These are phyloP conservation scores for Cladophialophora immunda DNA, from an alignment of 2,329 filamentous ascomycete genomes.

Conservation along the genomic window DNA sequence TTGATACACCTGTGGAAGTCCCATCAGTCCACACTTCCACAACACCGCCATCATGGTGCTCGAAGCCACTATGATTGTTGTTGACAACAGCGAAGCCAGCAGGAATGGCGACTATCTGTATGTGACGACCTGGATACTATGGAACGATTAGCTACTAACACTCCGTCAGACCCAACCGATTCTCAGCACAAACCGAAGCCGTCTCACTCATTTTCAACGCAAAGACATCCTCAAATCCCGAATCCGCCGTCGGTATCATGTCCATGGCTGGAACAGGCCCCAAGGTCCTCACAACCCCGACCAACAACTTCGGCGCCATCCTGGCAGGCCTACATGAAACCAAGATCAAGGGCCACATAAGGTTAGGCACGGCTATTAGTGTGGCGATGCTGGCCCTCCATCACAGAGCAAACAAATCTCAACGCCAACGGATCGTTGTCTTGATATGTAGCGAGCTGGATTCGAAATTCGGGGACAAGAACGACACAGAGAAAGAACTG, in stretches of 20 bases:
- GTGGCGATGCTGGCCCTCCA: conserved; percentile 92
- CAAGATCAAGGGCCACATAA: conserved; percentile 88
- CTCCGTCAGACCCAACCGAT: conserved; percentile 79
- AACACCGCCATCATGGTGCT: conserved; percentile 81
- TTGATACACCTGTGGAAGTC: not conserved
- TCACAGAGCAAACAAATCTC: conserved; percentile 96
- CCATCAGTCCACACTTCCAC: not conserved
- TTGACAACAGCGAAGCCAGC: conserved; percentile 99
- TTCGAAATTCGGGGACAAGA: conserved; percentile 44
- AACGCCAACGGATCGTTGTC: conserved; percentile 94
- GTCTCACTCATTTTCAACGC: conserved; percentile 94
- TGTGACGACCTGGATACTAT: conserved; percentile 35
- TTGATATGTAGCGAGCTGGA: conserved; percentile 90
- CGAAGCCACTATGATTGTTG: conserved; percentile 97
- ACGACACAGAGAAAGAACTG: conserved; percentile 87
- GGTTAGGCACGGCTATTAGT: conserved; percentile 93
- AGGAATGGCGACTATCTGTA: conserved; percentile 90
- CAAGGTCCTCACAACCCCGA: conserved; percentile 94
- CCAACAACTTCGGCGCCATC: conserved; percentile 94
- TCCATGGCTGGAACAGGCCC: conserved; percentile 98
- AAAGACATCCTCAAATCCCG: conserved; percentile 93
- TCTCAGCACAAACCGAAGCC: conserved; percentile 94
- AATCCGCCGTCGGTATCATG: conserved; percentile 97
- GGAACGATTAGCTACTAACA: not conserved
- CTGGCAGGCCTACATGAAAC: conserved; percentile 90